Base-by-base conservation (phyloP, 139 green algal species). In the Limnomonas spitsbergensis region DNA sequence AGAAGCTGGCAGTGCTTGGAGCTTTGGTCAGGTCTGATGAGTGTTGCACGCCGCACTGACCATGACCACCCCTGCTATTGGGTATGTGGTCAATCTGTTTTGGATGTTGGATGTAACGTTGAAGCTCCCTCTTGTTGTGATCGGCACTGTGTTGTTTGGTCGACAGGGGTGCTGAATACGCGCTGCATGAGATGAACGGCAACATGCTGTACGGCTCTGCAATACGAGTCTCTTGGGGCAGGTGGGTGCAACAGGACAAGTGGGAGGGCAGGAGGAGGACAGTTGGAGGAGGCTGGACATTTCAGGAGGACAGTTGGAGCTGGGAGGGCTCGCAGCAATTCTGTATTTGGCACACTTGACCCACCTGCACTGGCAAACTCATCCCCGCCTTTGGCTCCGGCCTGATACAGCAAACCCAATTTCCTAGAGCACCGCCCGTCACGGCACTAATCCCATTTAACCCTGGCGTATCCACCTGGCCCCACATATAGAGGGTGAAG, bases 131-230 rank as follows among this genome's bases (percentile, higher is more conserved):
- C 47, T 29, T 6, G 2, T 9, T 47, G 26, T 47, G 26, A 35
- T 3, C 4, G 26, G 38, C 3, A 56, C 29, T 9, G 53, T 56
- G 69, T 3, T 83, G 40, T 42, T 53, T 80, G 39, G 54, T 75
- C 31, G n/a, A 73, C 6, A 54, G 75, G 54, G 77, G 81, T 1
- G 93, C 94, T 0, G 92, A 96, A 81, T 73, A 72, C 31, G 92
- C 94, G 1, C 91, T 97, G 85, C n/a, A 38, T 0, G 76, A 87
- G 38, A 90, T 97, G 80, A 93, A 93, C 54, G 92, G 89, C 0
- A 40, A 78, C 56, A 78, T 94, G 7, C 42, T 95, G 38, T 91
- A 90, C 9, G 74, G 78, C 27, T 80, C 75, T 1, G 75, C 89
- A 20, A 87, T 92, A 24, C 86, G 91, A 9, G 91, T 95, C 66